Evolutionary conservation across 2,329 filamentous ascomycete species (phyloP).

Genomic region (Pseudogymnoascus sp.): DNA sequence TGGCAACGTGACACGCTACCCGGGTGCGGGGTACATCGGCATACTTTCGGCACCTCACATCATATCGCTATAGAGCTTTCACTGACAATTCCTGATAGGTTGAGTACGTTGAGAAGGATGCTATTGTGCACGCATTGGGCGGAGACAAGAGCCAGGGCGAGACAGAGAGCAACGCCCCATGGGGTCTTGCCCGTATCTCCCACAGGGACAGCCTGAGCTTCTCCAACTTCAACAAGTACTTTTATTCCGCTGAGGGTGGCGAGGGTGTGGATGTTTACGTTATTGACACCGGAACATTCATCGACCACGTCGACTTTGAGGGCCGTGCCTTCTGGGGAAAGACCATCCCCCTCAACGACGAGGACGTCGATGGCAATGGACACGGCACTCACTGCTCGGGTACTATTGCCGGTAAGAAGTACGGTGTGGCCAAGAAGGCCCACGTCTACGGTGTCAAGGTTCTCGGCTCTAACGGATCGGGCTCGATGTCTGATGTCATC

Average conservation of each 20-base stretch:
- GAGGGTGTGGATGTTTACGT: conserved; percentile 98
- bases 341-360: conserved; percentile 81
- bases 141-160: conserved; percentile 43
- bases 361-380: conserved; percentile 88
- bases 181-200: conserved; percentile 96
- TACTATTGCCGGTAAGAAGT: conserved; percentile 96
- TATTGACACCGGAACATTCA: conserved; percentile 95
- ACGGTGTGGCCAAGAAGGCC: conserved; percentile 99
- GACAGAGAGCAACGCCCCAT: conserved; percentile 88
- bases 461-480: conserved; percentile 90
- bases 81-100: conserved; percentile 50
- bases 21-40: background rate
- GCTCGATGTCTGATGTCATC: conserved; percentile 97
- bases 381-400: conserved; percentile 99
- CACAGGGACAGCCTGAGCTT: conserved; percentile 84
- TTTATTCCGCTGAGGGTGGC: conserved; percentile 80
- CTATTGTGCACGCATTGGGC: conserved; percentile 74
- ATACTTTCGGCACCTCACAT: background rate
- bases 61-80: background rate
- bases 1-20: background rate
- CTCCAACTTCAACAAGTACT: conserved; percentile 95
- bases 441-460: conserved; percentile 97
- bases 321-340: conserved; percentile 94
- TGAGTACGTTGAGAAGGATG: conserved; percentile 93
- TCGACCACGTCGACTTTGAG: conserved; percentile 92